phyloP scores from a whole-genome alignment of 2,329 filamentous ascomycete species.

The Alternaria sp. region DNA sequence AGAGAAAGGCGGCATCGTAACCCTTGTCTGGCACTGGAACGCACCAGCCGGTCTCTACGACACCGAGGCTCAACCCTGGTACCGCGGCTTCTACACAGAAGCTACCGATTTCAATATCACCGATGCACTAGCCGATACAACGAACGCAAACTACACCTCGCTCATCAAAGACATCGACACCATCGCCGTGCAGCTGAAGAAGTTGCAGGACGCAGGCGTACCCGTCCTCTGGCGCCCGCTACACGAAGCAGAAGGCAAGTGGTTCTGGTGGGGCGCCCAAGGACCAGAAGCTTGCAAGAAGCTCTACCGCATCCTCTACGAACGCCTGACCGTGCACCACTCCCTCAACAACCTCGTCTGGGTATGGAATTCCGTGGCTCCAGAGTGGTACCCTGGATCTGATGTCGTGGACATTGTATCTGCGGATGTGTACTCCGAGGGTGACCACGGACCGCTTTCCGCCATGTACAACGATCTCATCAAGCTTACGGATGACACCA shows the following conservation, averaged over 20 bases:
- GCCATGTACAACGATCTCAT: conserved; percentile 58
- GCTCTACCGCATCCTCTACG: conserved; percentile 56
- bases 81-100: conserved; percentile 60
- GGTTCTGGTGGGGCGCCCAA: conserved; percentile 64
- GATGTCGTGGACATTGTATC: conserved; percentile 58
- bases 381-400: conserved; percentile 60
- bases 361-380: conserved; percentile 60
- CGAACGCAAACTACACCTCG: conserved; percentile 59
- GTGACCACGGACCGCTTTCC: conserved; percentile 56
- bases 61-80: conserved; percentile 58
- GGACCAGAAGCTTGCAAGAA: conserved; percentile 58
- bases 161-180: conserved; percentile 60
- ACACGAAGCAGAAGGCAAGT: conserved; percentile 61
- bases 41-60: conserved; percentile 59
- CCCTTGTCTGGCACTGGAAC: conserved; percentile 62
- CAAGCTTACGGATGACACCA: conserved; percentile 56
- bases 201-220: conserved; percentile 55
- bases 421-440: conserved; percentile 58
- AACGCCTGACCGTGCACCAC: conserved; percentile 57
- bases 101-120: conserved; percentile 60
- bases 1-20: conserved; percentile 57
- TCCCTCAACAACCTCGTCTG: conserved; percentile 60
- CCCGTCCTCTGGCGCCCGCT: conserved; percentile 60
- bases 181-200: conserved; percentile 58
- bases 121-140: conserved; percentile 54